Base-by-base conservation (phyloP, 805 yeast species). In the Nakazawaea populi region DNA sequence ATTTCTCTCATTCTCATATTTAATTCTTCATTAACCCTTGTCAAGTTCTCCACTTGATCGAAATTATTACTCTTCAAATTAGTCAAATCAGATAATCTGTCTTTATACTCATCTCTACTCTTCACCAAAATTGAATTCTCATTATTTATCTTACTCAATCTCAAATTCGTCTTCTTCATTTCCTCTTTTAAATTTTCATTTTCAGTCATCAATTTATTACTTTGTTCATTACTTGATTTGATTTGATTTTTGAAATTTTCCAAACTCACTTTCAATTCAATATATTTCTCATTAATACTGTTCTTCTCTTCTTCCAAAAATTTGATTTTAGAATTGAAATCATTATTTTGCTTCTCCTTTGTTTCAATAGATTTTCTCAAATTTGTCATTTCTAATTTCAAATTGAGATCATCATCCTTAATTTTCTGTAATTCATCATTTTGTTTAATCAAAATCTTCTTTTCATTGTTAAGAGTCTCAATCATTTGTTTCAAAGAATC, bases 21-120 rank as follows among this genome's bases (percentile, higher is more conserved):
- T 46, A 87, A 63, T 59, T 89, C 96, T 47, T 88, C 92, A 53
- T 83, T 79, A 61, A 87, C 89, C 55, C 80, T 83, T 58, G 77
- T 83, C 53, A 80, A 58, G 0, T 72, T 56, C 39, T 77, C 83
- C 7, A 73, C 69, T 52, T 74, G 76, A 29, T 73, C 78, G 47
- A 57, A 57, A 1, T 65, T 55, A 7, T 51, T 53, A 9, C 49
- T 31, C 52, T 60, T 68, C 14, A 58, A 47, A 42, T 60, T 66
- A 31, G 64, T 63, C n/a, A 66, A 58, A 42, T 72, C 73, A 45
- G 63, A 66, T 51, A 64, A 67, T 48, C 72, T 73, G 39, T 64
- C 67, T 40, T 67, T 70, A 27, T 72, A 51, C 37, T 67, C 72
- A 32, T 73, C 79, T 10, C 72, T 60, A 34, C 71, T 72, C 34